phyloP scores from a whole-genome alignment of 2,329 filamentous ascomycete genomes.

The Rhexocercosporidium sp. region DNA sequence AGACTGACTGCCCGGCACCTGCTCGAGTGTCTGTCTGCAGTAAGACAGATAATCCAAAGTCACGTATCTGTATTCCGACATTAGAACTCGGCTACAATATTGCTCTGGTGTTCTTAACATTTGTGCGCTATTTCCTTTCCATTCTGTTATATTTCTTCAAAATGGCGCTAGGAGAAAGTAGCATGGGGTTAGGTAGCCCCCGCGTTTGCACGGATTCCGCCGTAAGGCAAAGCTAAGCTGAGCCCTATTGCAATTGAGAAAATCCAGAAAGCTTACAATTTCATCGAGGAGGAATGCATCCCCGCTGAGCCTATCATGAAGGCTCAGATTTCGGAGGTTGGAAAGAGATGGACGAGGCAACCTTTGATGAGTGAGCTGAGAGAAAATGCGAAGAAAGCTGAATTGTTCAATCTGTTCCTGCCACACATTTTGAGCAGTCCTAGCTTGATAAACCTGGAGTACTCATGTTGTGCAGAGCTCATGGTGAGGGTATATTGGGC shows the following conservation, averaged over 20 bases:
- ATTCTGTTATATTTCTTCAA: no score
- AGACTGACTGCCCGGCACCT: no score
- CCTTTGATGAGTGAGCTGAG: conserved; percentile 49
- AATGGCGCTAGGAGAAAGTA: no score
- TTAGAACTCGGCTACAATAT: no score
- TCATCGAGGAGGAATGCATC: conserved; percentile 51
- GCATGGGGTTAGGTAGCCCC: conserved; percentile 2
- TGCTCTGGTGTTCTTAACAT: no score
- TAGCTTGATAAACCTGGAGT: conserved; percentile 52
- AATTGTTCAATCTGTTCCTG: conserved; percentile 48
- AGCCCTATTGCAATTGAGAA: conserved; percentile 46
- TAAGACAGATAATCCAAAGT: no score
- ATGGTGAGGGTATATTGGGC: conserved; percentile 53
- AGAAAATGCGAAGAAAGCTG: conserved; percentile 48
- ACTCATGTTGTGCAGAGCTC: conserved; percentile 51
- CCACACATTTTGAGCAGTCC: conserved; percentile 50
- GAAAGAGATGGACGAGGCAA: conserved; percentile 46
- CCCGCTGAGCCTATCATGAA: conserved; percentile 50
- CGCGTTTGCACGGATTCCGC: not conserved
- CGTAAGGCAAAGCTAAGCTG: conserved; percentile 17
- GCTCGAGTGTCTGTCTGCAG: no score
- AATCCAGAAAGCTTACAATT: conserved; percentile 49
- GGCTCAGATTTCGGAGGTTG: conserved; percentile 43
- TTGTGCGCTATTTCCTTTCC: no score
- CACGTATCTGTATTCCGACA: no score